These are phyloP conservation scores for Leavenworthia alabamica DNA, from an alignment of 345 rosid species.

Conservation along the genomic window DNA sequence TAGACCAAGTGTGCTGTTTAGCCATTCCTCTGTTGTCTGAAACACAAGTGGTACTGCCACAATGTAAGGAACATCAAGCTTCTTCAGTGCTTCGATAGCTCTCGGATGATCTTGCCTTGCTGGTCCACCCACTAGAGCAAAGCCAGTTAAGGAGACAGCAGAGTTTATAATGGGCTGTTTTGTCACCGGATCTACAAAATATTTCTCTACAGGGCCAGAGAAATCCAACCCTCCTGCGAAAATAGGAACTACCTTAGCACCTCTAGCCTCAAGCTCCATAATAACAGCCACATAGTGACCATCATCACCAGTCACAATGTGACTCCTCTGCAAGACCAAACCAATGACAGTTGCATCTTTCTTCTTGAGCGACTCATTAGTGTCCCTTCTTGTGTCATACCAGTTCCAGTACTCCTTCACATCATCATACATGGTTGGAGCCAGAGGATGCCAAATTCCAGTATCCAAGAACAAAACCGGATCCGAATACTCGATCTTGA, in stretches of 20 bases:
- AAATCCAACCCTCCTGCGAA: conserved; percentile 95
- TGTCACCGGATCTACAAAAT: conserved; percentile 54
- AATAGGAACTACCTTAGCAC: conserved; percentile 93
- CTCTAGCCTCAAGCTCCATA: conserved; percentile 94
- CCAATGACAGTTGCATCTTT: conserved; percentile 72
- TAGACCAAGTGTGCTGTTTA: conserved; percentile 84
- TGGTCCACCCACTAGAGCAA: conserved; percentile 98
- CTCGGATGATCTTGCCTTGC: conserved; percentile 98
- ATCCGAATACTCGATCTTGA: conserved; percentile 68
- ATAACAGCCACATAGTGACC: conserved; percentile 96
- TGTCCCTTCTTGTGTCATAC: conserved; percentile 83
- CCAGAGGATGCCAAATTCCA: conserved; percentile 97
- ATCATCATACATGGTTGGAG: conserved; percentile 92
- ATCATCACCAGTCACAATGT: conserved; percentile 95
- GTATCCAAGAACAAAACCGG: conserved; percentile 88
- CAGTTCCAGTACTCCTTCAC: conserved; percentile 94
- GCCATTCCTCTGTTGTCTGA: conserved; percentile 98
- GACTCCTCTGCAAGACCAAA: conserved; percentile 89
- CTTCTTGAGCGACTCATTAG: conserved; percentile 58
- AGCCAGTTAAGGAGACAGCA: conserved; percentile 77
- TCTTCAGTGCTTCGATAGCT: conserved; percentile 82
- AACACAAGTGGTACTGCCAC: conserved; percentile 95
- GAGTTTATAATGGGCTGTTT: conserved; percentile 72
- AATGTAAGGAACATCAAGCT: conserved; percentile 90
- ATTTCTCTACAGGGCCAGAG: conserved; percentile 86